These are phyloP conservation scores for Pseudocercospora fijiensis DNA, from an alignment of 2,329 filamentous ascomycete genomes.

Conservation along the genomic window DNA sequence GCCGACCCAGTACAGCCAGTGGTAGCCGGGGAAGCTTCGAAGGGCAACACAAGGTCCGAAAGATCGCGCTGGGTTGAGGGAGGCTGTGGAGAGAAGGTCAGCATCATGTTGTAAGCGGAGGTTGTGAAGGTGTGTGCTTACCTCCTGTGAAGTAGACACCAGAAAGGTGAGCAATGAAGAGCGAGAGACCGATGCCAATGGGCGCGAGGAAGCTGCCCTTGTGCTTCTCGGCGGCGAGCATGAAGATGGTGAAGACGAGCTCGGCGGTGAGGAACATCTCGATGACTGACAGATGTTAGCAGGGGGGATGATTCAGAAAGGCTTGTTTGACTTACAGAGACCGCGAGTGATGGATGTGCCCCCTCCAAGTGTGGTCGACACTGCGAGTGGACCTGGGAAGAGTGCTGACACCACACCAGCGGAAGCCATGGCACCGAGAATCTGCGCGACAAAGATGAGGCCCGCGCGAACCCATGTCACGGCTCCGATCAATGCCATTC, in stretches of 20 bases:
- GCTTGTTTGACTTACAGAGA: conserved; percentile 36
- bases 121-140: conserved; percentile 3
- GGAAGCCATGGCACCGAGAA: conserved; percentile 48
- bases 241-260: conserved; percentile 52
- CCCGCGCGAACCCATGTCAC: conserved; percentile 47
- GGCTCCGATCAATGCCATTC: conserved; percentile 50
- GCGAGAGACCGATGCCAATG: conserved; percentile 42
- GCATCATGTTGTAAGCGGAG: neutral
- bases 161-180: conserved; percentile 49
- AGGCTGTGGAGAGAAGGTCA: conserved; percentile 31
- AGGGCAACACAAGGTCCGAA: conserved; percentile 51
- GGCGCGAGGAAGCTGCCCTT: conserved; percentile 45
- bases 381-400: conserved; percentile 48
- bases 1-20: conserved; percentile 56
- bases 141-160: conserved; percentile 50
- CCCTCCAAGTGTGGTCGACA: conserved; percentile 47
- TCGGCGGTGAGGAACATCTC: conserved; percentile 53
- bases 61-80: conserved; percentile 51
- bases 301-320: conserved; percentile 13
- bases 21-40: conserved; percentile 44
- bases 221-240: conserved; percentile 46
- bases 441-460: conserved; percentile 48
- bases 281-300: conserved; percentile 38
- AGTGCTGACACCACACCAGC: conserved; percentile 47
- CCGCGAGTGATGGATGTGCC: conserved; percentile 47